Evolutionary conservation across 2,329 filamentous ascomycete species (phyloP).

Genomic region (Bisporella sp.): DNA sequence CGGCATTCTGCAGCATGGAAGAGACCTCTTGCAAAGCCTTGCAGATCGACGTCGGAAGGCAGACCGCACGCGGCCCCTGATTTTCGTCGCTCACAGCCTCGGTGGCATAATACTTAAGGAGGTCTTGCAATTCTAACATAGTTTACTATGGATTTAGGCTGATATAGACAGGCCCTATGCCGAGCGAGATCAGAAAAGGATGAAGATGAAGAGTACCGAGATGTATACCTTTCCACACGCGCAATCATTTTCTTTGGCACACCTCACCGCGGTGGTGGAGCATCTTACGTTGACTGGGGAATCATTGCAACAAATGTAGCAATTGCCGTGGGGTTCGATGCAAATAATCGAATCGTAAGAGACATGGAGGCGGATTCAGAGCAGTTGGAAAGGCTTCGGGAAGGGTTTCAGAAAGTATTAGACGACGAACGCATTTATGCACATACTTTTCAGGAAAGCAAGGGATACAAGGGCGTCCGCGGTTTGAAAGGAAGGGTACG

Average conservation of each 20-base stretch:
- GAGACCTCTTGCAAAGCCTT: too few relatives aligned
- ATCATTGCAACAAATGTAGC: neutral
- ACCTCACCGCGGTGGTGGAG: slow-evolving; percentile 3
- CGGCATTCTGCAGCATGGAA: too few relatives aligned
- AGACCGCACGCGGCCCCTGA: too few relatives aligned
- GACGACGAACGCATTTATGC: too few relatives aligned
- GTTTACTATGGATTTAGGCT: too few relatives aligned
- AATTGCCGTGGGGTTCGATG: neutral
- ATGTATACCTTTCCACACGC: neutral
- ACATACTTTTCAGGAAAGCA: too few relatives aligned
- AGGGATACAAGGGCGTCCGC: too few relatives aligned
- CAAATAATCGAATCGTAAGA: neutral
- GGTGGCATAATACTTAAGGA: too few relatives aligned
- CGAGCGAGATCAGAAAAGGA: neutral
- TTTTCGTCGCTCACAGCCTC: too few relatives aligned
- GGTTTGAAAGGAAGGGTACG: too few relatives aligned
- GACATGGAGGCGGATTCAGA: neutral
- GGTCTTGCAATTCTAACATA: too few relatives aligned
- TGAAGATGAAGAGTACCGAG: neutral
- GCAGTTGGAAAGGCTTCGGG: neutral
- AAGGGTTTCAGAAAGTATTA: neutral
- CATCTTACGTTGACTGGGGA: slow-evolving; percentile 11
- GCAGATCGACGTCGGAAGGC: too few relatives aligned
- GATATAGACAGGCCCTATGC: neutral
- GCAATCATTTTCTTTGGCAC: slow-evolving; percentile 5